These are phyloP conservation scores for Leptographium radiaticola DNA, from an alignment of 2,329 filamentous ascomycete species.

Conservation along the genomic window DNA sequence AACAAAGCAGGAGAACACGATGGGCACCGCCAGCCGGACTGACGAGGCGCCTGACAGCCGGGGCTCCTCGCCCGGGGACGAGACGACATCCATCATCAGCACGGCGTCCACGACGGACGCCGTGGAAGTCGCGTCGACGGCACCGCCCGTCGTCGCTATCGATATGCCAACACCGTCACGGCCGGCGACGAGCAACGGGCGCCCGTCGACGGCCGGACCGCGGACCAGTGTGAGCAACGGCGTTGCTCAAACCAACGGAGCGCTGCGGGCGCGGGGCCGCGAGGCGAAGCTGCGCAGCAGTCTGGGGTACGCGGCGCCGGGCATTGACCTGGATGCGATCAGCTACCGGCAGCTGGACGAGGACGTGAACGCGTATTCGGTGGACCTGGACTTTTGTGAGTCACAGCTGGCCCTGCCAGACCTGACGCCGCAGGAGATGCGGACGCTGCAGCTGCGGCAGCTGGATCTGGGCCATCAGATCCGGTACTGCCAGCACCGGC, in stretches of 20 bases:
- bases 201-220: neutral
- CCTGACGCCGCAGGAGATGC: slow-evolving; percentile 26
- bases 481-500: slow-evolving; percentile 26
- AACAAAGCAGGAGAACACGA: too few species aligned
- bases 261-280: neutral
- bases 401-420: slow-evolving; percentile 20
- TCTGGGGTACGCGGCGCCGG: slow-evolving; percentile 6
- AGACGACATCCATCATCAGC: neutral
- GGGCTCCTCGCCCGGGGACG: neutral
- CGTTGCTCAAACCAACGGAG: neutral
- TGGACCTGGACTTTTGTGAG: slow-evolving; percentile 28
- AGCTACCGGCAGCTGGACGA: slow-evolving; percentile 25
- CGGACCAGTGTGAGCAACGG: neutral
- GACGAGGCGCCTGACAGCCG: neutral
- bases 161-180: too few species aligned
- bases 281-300: neutral
- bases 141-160: too few species aligned
- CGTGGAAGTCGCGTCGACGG: too few species aligned
- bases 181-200: neutral
- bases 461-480: slow-evolving; percentile 31
- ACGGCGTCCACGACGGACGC: neutral
- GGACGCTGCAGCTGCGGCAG: slow-evolving; percentile 27
- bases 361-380: slow-evolving; percentile 27
- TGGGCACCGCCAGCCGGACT: neutral
- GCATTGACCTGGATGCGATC: slow-evolving; percentile 17